Evolutionary conservation across 805 yeast species (phyloP).

Genomic region (Ogataea chonburiensis): DNA sequence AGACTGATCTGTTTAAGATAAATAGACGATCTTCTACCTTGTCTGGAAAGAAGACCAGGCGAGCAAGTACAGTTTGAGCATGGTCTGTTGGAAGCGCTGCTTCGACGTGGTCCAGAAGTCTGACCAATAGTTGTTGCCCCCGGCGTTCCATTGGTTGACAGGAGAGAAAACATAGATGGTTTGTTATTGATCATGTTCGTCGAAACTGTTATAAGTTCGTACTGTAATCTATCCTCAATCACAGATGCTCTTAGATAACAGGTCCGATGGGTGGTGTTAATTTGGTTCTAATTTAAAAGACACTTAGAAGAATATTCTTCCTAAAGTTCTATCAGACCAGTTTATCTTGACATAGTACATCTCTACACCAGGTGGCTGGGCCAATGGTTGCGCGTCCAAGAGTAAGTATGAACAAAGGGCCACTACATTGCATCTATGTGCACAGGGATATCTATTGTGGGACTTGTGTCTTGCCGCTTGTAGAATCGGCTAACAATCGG

Average conservation of each 20-base stretch:
- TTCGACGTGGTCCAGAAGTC: constrained; percentile 23
- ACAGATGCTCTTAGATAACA: too few relatives aligned
- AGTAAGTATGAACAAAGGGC: too few relatives aligned
- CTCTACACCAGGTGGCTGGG: constrained; percentile 5
- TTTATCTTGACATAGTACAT: constrained; percentile 1
- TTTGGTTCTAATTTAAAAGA: too few relatives aligned
- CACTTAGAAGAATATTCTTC: constrained; percentile 7
- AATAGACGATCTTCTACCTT: constrained; percentile 56
- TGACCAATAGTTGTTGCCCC: constrained; percentile 33
- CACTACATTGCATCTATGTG: too few relatives aligned
- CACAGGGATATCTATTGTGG: too few relatives aligned
- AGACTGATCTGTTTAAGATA: constrained; percentile 33
- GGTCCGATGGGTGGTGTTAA: too few relatives aligned
- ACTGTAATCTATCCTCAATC: too few relatives aligned
- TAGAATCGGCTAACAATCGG: background rate
- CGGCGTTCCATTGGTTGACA: constrained; percentile 32
- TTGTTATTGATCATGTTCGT: constrained; percentile 29
- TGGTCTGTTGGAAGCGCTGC: constrained; percentile 37
- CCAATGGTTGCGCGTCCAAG: background rate
- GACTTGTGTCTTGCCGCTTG: too few relatives aligned
- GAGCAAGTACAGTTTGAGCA: constrained; percentile 82
- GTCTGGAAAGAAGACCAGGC: constrained; percentile 74
- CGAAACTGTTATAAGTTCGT: too few relatives aligned
- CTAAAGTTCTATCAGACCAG: constrained; percentile 7
- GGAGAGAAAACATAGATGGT: constrained; percentile 44